Base-by-base conservation (phyloP, 2,329 filamentous ascomycete genomes). In the Cladophialophora bantiana region DNA sequence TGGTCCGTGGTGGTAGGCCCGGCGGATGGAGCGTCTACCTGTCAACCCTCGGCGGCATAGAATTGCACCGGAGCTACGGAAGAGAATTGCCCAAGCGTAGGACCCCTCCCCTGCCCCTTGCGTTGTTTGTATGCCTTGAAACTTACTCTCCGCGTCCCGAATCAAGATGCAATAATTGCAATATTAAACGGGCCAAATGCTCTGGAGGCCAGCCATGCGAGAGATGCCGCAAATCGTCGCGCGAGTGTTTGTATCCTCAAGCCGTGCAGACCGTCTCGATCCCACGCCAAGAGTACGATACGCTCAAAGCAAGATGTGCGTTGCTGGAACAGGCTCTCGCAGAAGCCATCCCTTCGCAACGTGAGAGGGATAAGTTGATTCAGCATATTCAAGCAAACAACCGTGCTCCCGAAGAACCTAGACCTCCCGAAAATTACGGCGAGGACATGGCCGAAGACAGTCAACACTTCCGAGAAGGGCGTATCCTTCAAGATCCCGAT, bases 141-240 rank as follows among this genome's bases (percentile, higher is more conserved):
- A 54, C 26, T 35, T 20, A 40, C 15, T 56, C 31, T 55, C 20
- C 3, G 9, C 36, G 13, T 26, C 6, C 26, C 4, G n/a, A 48
- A 20, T 50, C 13, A 62, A 85, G 83, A 65, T 85, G 83, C 77
- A 85, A 85, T 71, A 80, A 76, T 73, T 85, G 83, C 76, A 85
- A 85, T 75, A 73, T 84, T 54, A 81, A 83, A 53, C 80, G 83
- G 65, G 82, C 84, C 73, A 85, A 83, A 70, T 85, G 83, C 74
- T 84, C 82, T 12, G 83, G 83, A 54, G 79, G 83, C 3, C 74
- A 72, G n/a, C 83, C 83, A 0, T 85, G 83, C 72, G 72, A 73
- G 48, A 81, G 83, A 68, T 85, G 83, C 71, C 71, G 73, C 31
- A 76, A 76, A 40, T 75, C 80, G 35, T 77, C 79, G 36, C 78